These are phyloP conservation scores for Geranomyces variabilis DNA, from an alignment of 192 early-diverging fungal species.

Conservation along the genomic window DNA sequence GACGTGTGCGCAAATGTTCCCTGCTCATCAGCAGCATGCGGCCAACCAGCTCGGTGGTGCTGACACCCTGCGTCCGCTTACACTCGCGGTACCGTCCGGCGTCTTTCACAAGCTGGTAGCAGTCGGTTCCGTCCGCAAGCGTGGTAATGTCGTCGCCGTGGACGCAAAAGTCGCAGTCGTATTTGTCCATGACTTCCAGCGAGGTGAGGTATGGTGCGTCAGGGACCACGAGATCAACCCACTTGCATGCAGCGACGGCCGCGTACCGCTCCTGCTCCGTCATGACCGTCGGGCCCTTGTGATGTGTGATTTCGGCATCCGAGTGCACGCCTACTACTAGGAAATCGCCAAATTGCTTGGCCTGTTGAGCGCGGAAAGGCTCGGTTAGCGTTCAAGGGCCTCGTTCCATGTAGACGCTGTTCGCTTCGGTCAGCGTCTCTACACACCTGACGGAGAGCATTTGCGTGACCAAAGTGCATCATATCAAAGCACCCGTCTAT, in stretches of 20 bases:
- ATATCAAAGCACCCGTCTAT: slow-evolving; percentile 94
- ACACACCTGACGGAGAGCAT: slow-evolving; percentile 88
- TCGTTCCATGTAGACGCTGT: too few relatives aligned
- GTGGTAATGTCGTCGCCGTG: slow-evolving; percentile 99
- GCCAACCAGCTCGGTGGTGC: slow-evolving; percentile 96
- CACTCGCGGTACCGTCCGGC: slow-evolving; percentile 94
- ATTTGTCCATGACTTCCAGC: slow-evolving; percentile 80
- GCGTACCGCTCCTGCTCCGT: slow-evolving; percentile 94
- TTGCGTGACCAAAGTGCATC: slow-evolving; percentile 92
- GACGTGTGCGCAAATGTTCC: slow-evolving; percentile 62
- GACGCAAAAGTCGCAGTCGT: slow-evolving; percentile 92
- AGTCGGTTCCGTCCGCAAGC: slow-evolving; percentile 92
- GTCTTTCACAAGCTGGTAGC: slow-evolving; percentile 94
- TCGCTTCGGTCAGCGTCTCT: background rate
- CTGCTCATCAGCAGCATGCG: slow-evolving; percentile 91
- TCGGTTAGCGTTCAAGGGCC: too few relatives aligned
- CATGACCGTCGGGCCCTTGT: slow-evolving; percentile 98
- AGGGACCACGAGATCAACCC: slow-evolving; percentile 90
- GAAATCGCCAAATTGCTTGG: slow-evolving; percentile 92
- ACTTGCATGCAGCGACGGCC: slow-evolving; percentile 95
- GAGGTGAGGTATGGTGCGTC: slow-evolving; percentile 93
- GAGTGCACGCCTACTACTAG: slow-evolving; percentile 96
- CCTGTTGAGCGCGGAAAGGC: slow-evolving; percentile 49
- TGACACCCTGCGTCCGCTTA: slow-evolving; percentile 93
- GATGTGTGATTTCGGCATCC: slow-evolving; percentile 85